Base-by-base conservation (phyloP, 2,329 filamentous ascomycete species). In the Rutstroemia sp. region DNA sequence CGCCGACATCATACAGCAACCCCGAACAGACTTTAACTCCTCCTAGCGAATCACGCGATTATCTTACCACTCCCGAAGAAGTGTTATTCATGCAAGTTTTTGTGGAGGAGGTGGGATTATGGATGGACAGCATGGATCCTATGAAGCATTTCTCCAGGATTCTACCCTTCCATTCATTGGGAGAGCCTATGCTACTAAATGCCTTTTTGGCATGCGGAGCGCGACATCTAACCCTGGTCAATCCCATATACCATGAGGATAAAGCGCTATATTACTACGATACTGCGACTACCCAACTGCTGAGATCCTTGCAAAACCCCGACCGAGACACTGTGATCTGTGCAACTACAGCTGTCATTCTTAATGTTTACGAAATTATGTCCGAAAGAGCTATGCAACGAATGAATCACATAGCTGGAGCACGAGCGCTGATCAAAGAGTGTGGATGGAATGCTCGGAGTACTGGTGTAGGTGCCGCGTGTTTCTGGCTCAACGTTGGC, bases 311-410 rank as follows among this genome's bases (percentile, higher is more conserved):
- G 45, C 88, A 94, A 68, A 90, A 96, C 65, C 89, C 90, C 0
- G 87, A 94, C 62, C 82, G 91, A 57, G 87, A 96, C 68, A 89
- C 85, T 1, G 83, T 86, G 27, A 84, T 95, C 53, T 96, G 91
- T 69, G 90, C 92, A 7, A 89, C 88, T 0, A 90, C 90, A 0
- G 91, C 92, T 2, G 86, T 95, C 14, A 86, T 95, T 7, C 78
- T 97, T 34, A 92, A 95, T 64, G 88, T 95, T 3, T 96, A 95
- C 72, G 91, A 96, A 70, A 86, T 92, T 64, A 95, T 96, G 89
- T 90, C 84, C 49, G 88, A 92, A 67, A 83, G 83, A 62, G 84
- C 87, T 5, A 76, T 86, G 39, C 83, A 90, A 64, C 80, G 87
- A n/a, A 92, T 94, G 86, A 92, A 88, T 63, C 92, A 96, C 67